Percentiles rank a stretch among this genome's conserved stretches.
Conservation (phyloP, 2,329 filamentous ascomycete genomes). For the Colletotrichum sublineola region DNA sequence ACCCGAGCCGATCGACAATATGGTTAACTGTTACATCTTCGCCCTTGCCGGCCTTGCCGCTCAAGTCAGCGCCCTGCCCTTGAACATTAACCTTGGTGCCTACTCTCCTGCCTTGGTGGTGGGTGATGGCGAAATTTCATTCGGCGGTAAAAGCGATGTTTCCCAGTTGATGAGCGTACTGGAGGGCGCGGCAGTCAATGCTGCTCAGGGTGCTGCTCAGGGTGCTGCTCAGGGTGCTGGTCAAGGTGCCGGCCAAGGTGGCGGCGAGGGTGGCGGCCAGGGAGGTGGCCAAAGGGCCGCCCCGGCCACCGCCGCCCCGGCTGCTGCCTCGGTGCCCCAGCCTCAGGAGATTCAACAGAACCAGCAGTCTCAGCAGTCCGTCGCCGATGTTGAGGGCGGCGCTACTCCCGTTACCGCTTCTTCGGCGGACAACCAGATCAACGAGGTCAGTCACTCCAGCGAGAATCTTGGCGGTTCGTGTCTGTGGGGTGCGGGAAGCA, state of each 20-base stretch:
- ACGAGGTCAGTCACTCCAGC: conserved; percentile 36
- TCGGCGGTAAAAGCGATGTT: conserved; percentile 61
- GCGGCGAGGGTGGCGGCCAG: too few relatives aligned
- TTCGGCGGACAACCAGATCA: conserved; percentile 24
- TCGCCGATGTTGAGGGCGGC: conserved; percentile 22
- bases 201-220: conserved; percentile 49
- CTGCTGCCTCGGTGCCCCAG: conserved; percentile 33
- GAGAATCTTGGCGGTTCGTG: conserved; percentile 42
- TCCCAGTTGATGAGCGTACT: conserved; percentile 60
- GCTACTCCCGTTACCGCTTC: conserved; percentile 27
- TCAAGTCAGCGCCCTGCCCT: conserved; percentile 48
- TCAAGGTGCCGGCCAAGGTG: conserved; percentile 20
- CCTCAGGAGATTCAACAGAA: conserved; percentile 41
- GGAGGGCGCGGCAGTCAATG: conserved; percentile 60
- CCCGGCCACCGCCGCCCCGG: conserved; percentile 46
- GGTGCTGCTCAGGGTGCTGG: neutral
- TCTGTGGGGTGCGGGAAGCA: conserved; percentile 53
- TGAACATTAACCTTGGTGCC: conserved; percentile 54
- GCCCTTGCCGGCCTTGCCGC: conserved; percentile 48
- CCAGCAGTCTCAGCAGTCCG: conserved; percentile 41
- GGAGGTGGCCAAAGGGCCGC: neutral
- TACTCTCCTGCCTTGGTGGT: conserved; percentile 53
- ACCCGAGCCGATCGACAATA: conserved; percentile 31
- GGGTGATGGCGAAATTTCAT: conserved; percentile 61
- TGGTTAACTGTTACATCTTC: conserved; percentile 47